Conservation (phyloP, 2,329 filamentous ascomycete genomes). For the Pseudodiploospora longispora region DNA sequence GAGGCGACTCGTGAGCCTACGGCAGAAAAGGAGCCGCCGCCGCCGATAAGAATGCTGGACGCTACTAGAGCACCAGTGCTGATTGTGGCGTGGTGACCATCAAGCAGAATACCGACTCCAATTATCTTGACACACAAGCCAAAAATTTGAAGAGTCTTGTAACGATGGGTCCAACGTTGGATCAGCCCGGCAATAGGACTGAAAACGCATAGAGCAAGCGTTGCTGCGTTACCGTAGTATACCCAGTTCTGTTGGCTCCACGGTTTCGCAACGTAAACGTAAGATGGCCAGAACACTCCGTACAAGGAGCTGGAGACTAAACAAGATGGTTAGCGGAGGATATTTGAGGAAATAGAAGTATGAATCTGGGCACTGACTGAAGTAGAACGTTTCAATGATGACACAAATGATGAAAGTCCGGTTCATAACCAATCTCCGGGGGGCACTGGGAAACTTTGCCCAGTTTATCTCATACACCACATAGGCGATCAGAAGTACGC, state of each 20-base stretch:
- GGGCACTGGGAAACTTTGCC: conserved; percentile 16
- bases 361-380: conserved; percentile 12
- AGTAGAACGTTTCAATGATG: conserved; percentile 21
- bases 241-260: conserved; percentile 28
- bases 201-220: conserved; percentile 26
- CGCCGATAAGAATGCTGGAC: conserved; percentile 27
- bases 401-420: conserved; percentile 23
- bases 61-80: conserved; percentile 28
- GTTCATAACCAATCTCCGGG: conserved; percentile 20
- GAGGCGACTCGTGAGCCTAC: conserved; percentile 28
- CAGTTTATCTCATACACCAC: conserved; percentile 37
- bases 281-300: conserved; percentile 24
- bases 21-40: conserved; percentile 26
- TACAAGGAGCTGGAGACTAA: conserved; percentile 22
- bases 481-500: conserved; percentile 31
- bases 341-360: not conserved
- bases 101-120: conserved; percentile 27
- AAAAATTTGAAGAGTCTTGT: conserved; percentile 28
- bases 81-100: conserved; percentile 19
- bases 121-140: conserved; percentile 27
- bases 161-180: conserved; percentile 28
- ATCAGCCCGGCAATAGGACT: conserved; percentile 22
- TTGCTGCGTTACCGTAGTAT: conserved; percentile 26
- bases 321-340: not conserved
- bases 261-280: conserved; percentile 26